Evolutionary conservation across 768 basidiomycete species (phyloP), one percentile per base, ranked within the genome.

Genomic region (Leccinellum luteum): DNA sequence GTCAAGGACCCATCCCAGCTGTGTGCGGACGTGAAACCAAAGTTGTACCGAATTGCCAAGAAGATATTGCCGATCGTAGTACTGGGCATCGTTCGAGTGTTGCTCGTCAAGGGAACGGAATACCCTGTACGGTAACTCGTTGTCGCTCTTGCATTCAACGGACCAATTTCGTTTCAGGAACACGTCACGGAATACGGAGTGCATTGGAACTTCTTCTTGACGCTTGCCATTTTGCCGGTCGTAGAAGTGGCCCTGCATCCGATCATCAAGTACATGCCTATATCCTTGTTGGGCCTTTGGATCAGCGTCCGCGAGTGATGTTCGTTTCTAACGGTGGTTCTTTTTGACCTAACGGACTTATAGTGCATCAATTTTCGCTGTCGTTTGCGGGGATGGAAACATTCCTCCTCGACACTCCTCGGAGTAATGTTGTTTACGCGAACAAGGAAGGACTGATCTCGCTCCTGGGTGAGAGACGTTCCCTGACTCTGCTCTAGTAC

Each of bases 121-220:
- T 99, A 99, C 71, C 97, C 96, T 4, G 95, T 96, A 71, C 25
- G 85, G 8, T n/a, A 21, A 38, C 45, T 45, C n/a, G n/a, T n/a
- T n/a, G 3, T 6, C 10, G 6, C 44, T 6, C 1, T 14, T 38
- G 21, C 44, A 3, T 27, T 50, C 30, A 19, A 15, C 9, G 17
- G 48, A 54, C 54, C 53, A 21, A 59, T 27, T 19, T 44, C 13
- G 19, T 34, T 23, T 31, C 78, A 88, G 95, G 97, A 98, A 76
- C 97, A 98, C 58, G 87, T 90, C 54, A 88, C 94, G 0, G 97
- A 99, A 74, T 98, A 98, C 62, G 97, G 97, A 0, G 84, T 85
- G 0, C 96, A 98, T 65, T 99, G 97, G 97, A 98, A 98, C 70
- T 98, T 98, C 74, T 99, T 99, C 80, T 81, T 98, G 63, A 98